Evolutionary conservation across 805 yeast genomes (phyloP), one percentile per base, ranked within the genome.

Genomic region (Starmerella bacillaris): DNA sequence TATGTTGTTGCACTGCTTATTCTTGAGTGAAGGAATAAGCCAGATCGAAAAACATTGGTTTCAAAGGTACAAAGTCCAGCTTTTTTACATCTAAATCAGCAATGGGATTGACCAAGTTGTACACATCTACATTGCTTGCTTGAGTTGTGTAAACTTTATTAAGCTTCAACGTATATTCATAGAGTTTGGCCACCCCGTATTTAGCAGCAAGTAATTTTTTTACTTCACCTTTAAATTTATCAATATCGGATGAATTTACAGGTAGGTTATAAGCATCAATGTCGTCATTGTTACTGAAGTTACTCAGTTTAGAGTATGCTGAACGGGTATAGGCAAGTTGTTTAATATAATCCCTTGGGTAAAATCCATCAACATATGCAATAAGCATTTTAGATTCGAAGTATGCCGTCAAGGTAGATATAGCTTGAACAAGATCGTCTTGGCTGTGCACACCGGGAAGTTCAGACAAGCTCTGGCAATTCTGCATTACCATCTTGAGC

Each of bases 401-500:
- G 41, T 60, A 70, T 6, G 51, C 48, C 21, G 59, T 57, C 46
- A 80, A 56, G 12, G 63, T 45, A 9, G 60, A 63, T 30, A 89
- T 59, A 6, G 75, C 68, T 5, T 58, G 56, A 41, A 60, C 53
- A 36, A 86, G 62, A 17, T 66, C 73, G 35, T 78, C 89, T 51
- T 82, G 93, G 35, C 79, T 78, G 50, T 77, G 72, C 15, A 86
- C 93, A 63, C 96, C 96, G 0, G 95, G 94, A 34, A 89, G 64
- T 40, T 82, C 93, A 49, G 67, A 62, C 31, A 82, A 56, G 44
- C 74, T 75, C 3, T 56, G 56, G 24, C 75, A 51, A 14, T 77
- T 71, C 31, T 63, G 58, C 9, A 64, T 53, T 26, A 79, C 63
- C 6, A 64, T 59, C 17, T 65, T 68, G 39, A 62, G 64, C 18